Base-by-base conservation (phyloP, 2,329 filamentous ascomycete species). In the Colletotrichum eleusines region DNA sequence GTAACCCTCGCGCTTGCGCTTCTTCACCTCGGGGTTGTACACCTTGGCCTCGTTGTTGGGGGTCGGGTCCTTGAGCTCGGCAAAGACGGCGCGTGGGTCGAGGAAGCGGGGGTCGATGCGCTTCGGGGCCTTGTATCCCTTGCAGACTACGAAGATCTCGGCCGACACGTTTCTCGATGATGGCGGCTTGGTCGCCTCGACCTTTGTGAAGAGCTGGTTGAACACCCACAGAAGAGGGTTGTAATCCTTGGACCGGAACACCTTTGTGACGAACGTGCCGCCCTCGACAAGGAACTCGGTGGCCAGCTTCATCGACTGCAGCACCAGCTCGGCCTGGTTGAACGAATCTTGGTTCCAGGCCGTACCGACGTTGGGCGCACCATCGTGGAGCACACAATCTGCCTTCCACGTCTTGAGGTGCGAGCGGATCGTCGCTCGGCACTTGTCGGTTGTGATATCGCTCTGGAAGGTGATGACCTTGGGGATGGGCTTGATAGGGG, bases 271-370 rank as follows among this genome's bases (percentile, higher is more conserved):
- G 74, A 98, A 98, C 11, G 91, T 95, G 74, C 96, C 96, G 55
- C 95, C 94, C 79, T 95, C 92, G 23, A 90, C 87, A 69, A 99
- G 83, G 76, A 99, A 99, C 75, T 99, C 95, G 0, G 94, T 97
- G 3, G 96, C 96, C 68, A 99, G 85, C 81, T 97, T 97, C 87
- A 99, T 87, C 11, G 94, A 92, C 79, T 97, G 93, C 66, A 99
- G 84, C 16, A 93, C 94, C 63, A 99, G 85, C 82, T 98, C 95
- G 70, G 95, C 96, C 82, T 99, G 96, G 73, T 95, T 95, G 87
- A 97, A 99, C 54, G 96, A 96, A 85, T 99, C 96, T 83, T 99
- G 96, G 53, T 95, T 92, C 96, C 96, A 99, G 0, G 96, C 95
- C 0, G 94, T 95, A 90, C 96, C 96, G 69, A 99, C 96, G 77